Conservation (phyloP, 441 rosid species). For the Raphanus hybrid region DNA sequence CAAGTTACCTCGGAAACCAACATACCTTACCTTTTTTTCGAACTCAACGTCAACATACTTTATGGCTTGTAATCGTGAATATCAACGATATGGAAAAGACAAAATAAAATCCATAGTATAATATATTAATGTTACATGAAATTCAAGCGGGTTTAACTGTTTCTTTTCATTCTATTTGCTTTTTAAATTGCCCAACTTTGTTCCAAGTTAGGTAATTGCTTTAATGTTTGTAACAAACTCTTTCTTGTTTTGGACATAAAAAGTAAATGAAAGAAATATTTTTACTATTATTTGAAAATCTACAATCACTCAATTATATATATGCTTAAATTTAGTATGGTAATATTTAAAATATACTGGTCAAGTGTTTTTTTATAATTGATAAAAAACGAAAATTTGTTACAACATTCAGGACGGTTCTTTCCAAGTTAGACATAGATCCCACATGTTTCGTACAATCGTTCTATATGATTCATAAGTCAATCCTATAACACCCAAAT, state of each 20-base stretch:
- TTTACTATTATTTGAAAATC: not conserved
- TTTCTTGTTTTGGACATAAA: conserved; percentile 2
- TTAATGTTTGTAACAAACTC: not conserved
- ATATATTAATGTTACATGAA: not conserved
- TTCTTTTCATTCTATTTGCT: not conserved
- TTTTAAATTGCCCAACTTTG: conserved; percentile 26
- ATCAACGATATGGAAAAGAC: not conserved
- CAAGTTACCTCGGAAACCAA: not conserved
- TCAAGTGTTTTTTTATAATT: not conserved
- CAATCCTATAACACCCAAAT: not conserved
- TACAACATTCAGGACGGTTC: not conserved
- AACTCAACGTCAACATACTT: not conserved
- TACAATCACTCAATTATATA: not conserved
- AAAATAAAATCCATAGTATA: not conserved
- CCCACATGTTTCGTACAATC: not conserved
- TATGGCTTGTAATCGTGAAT: not conserved
- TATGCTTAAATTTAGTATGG: not conserved
- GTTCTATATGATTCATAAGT: not conserved
- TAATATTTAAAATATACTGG: not conserved
- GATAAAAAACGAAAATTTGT: not conserved
- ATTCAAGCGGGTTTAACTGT: conserved; percentile 7
- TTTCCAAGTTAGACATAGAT: not conserved
- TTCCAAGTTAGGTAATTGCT: conserved; percentile 18
- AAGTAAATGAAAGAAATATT: not conserved
- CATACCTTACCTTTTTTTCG: not conserved